Conservation (phyloP, 768 basidiomycete genomes). For the Naganishia vaughanmartiniae region DNA sequence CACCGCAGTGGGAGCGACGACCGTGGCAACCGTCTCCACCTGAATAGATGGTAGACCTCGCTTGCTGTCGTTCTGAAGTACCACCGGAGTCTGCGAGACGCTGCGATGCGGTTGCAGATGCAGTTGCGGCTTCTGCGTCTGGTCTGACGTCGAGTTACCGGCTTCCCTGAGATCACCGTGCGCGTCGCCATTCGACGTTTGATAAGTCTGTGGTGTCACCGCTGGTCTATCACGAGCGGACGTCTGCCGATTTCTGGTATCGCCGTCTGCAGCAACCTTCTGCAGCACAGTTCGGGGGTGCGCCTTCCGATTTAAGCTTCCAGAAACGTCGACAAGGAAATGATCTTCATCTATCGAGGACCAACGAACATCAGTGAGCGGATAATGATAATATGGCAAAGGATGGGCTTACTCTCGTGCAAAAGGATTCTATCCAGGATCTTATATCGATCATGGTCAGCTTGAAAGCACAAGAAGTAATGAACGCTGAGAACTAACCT, state of each 20-base stretch:
- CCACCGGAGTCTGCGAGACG: neutral
- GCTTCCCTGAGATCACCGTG: too few relatives aligned
- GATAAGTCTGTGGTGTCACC: neutral
- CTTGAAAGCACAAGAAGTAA: neutral
- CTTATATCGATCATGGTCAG: conserved; percentile 33
- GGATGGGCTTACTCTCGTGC: conserved; percentile 62
- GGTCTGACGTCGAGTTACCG: too few relatives aligned
- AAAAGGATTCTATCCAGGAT: conserved; percentile 96
- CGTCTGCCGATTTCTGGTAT: neutral
- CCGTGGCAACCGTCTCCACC: neutral
- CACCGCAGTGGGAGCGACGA: neutral
- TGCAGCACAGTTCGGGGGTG: neutral
- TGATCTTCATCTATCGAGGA: conserved; percentile 70
- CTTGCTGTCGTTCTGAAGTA: neutral
- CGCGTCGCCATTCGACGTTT: too few relatives aligned
- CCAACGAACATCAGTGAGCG: neutral
- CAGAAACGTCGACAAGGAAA: conserved; percentile 82
- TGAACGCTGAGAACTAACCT: conserved; percentile 50
- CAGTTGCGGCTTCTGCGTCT: neutral
- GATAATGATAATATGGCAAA: neutral
- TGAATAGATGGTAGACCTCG: neutral
- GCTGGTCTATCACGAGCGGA: neutral
- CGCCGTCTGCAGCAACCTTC: neutral
- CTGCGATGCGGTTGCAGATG: neutral
- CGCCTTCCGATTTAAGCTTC: neutral